Percentiles rank a stretch among this genome's conserved stretches.
phyloP scores from a whole-genome alignment of 805 yeast genomes.

The Ogataea wickerhamii region DNA sequence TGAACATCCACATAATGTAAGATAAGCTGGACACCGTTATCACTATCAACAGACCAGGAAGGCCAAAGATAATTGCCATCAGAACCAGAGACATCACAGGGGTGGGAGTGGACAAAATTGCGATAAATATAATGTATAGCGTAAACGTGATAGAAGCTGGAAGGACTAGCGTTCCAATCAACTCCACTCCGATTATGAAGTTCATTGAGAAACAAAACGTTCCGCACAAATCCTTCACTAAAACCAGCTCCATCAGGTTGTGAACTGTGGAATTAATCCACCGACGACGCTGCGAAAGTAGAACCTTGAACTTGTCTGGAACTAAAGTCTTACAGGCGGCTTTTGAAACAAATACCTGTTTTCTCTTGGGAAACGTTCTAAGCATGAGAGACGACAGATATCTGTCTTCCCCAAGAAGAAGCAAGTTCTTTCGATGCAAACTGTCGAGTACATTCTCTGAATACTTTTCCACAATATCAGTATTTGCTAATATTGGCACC shows the following conservation, averaged over 20 bases:
- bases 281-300: conserved; percentile 90
- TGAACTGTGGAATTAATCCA: conserved; percentile 97
- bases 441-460: conserved; percentile 82
- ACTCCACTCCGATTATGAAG: conserved; percentile 78
- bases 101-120: conserved; percentile 70
- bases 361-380: conserved; percentile 83
- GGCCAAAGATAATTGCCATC: conserved; percentile 74
- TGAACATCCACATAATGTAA: conserved; percentile 73
- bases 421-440: conserved; percentile 79
- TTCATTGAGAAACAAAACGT: conserved; percentile 95
- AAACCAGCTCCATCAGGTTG: conserved; percentile 80
- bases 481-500: conserved; percentile 92
- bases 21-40: conserved; percentile 73
- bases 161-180: conserved; percentile 81
- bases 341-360: conserved; percentile 80
- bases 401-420: conserved; percentile 88
- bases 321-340: conserved; percentile 91
- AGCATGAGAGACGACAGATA: conserved; percentile 82
- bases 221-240: conserved; percentile 87
- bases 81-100: conserved; percentile 74
- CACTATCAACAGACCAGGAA: conserved; percentile 79
- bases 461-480: conserved; percentile 89
- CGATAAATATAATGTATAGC: conserved; percentile 66
- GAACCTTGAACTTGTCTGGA: conserved; percentile 75
- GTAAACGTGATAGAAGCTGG: conserved; percentile 88